Evolutionary conservation across 2,329 filamentous ascomycete species (phyloP), one percentile per base, ranked within the genome.

Genomic region (Fusarium dlaminii): DNA sequence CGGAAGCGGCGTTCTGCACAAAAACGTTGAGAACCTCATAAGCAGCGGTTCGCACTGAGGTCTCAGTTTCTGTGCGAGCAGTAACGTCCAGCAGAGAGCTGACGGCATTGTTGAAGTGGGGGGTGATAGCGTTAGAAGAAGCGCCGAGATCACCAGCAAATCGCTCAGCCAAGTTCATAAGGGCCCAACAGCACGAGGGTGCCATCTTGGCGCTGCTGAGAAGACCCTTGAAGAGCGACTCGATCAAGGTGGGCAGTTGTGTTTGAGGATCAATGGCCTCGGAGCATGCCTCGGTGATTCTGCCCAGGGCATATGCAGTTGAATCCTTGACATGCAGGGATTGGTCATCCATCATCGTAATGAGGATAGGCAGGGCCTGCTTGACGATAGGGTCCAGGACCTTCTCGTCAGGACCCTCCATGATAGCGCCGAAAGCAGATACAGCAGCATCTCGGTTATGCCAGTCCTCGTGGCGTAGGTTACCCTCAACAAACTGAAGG

Each of bases 11-110:
- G 81, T 97, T 98, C 80, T 93, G 93, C 61, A 98, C 94, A 78
- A 98, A 99, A 2, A 95, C 92, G 84, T 97, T 97, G 67, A 99
- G 90, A 29, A 99, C 96, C 83, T 99, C 96, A 81, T 99, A 99
- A 14, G 96, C 94, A 60, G 96, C 97, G 66, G 96, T 98, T 76
- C 96, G 93, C 30, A 98, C 92, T 73, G 95, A 90, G 72, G 95
- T 95, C 79, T 98, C 96, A 32, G 92, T 90, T 80, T 96, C 94
- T 76, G 88, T 86, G 75, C 93, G 92, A 77, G 95, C 94, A 27
- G 96, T 98, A 64, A 98, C 92, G 62, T 92, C 88, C 65, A 99
- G 89, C 60, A 99, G 88, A 69, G 94, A 94, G 79, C 91, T 91
- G 68, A 98, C 92, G 81, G 95, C 98, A 79, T 95, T 90, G 84